These are phyloP conservation scores for Scheffersomyces illinoinensis DNA, from an alignment of 1,139 yeast species.

Conservation along the genomic window DNA sequence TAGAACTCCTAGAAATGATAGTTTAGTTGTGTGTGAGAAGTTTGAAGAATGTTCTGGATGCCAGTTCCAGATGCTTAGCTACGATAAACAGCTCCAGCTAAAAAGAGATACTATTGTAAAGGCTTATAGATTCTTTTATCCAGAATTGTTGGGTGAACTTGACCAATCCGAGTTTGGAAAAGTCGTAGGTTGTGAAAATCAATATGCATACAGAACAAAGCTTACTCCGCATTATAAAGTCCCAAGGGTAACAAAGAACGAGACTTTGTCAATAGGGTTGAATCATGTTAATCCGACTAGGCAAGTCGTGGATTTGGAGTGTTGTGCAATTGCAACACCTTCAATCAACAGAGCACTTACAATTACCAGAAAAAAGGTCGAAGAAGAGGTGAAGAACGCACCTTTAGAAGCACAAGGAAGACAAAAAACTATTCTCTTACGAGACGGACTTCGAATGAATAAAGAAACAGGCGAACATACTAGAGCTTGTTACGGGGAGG, in stretches of 20 bases:
- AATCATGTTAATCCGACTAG: conserved; percentile 24
- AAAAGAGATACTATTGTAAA: conserved; percentile 31
- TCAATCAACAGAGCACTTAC: conserved; percentile 24
- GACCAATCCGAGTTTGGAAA: conserved; percentile 10
- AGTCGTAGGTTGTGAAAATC: conserved; percentile 30
- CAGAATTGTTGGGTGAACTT: conserved; percentile 18
- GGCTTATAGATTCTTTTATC: conserved; percentile 38
- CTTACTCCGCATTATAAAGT: conserved; percentile 35
- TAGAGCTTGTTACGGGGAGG: conserved; percentile 26
- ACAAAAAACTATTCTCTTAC: conserved; percentile 22
- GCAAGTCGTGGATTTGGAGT: conserved; percentile 28
- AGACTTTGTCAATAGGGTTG: conserved; percentile 29
- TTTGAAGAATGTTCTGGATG: conserved; percentile 70
- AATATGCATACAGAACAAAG: conserved; percentile 38
- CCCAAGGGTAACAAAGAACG: conserved; percentile 10
- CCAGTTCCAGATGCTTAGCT: conserved; percentile 45
- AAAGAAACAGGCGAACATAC: conserved; percentile 32
- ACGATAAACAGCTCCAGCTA: conserved; percentile 37
- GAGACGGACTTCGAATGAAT: conserved; percentile 37
- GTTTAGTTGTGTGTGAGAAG: conserved; percentile 57
- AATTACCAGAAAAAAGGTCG: conserved; percentile 4
- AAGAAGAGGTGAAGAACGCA: conserved; percentile 10
- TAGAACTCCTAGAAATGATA: conserved; percentile 23
- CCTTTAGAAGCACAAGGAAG: conserved; percentile 7
- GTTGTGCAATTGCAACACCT: conserved; percentile 33